These are phyloP conservation scores for Rheum nobile DNA, from an alignment of 148 eudicot genomes.

Conservation along the genomic window DNA sequence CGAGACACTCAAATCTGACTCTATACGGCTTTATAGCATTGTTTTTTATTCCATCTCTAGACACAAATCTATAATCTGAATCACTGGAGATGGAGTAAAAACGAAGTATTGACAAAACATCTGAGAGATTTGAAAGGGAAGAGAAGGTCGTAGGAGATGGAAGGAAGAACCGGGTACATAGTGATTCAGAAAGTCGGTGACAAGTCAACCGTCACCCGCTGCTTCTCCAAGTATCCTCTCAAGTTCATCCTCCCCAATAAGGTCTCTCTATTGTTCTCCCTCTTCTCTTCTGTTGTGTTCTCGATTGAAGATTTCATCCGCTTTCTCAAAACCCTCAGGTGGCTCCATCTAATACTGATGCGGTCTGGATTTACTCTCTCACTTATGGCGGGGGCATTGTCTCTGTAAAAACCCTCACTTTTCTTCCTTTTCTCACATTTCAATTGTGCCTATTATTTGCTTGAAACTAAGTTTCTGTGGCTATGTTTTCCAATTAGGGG, in stretches of 20 bases:
- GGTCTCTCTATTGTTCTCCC: constrained; percentile 21
- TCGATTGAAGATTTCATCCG: background rate
- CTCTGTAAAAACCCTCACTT: constrained; percentile 33
- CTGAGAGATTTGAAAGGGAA: no score
- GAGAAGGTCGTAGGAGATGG: background rate
- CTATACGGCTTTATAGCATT: no score
- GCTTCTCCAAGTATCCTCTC: constrained; percentile 85
- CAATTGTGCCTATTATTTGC: background rate
- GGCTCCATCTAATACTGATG: constrained; percentile 57
- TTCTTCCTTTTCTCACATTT: background rate
- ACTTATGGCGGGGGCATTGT: constrained; percentile 96
- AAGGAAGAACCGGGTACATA: constrained; percentile 35
- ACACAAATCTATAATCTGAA: no score
- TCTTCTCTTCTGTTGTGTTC: background rate
- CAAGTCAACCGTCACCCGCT: constrained; percentile 62
- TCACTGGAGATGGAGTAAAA: no score
- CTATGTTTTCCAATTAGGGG: constrained; percentile 30
- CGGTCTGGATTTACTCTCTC: constrained; percentile 86
- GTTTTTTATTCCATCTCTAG: no score
- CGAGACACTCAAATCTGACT: no score
- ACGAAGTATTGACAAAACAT: no score
- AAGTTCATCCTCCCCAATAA: constrained; percentile 80
- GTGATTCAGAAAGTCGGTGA: constrained; percentile 50
- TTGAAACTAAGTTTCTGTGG: background rate
- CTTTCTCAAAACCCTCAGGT: constrained; percentile 30